These are phyloP conservation scores for Immersiella caudata DNA, from an alignment of 495 filamentous ascomycete species.

Conservation along the genomic window DNA sequence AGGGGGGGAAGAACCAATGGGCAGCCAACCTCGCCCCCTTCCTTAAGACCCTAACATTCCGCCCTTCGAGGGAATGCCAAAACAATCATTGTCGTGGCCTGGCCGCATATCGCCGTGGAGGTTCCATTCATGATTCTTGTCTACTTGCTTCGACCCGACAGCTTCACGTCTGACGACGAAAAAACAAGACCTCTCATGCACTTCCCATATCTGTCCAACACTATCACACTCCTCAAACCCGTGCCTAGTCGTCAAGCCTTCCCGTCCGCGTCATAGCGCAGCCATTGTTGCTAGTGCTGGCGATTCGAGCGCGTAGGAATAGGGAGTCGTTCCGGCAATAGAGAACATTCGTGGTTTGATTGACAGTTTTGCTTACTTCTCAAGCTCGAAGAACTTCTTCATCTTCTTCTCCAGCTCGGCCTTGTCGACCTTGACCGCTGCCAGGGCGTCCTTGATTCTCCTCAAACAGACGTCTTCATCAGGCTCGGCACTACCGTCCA, in stretches of 20 bases:
- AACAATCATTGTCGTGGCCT: not conserved
- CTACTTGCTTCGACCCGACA: not conserved
- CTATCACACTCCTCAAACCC: not conserved
- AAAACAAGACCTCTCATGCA: not conserved
- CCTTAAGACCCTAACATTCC: not conserved
- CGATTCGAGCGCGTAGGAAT: not conserved
- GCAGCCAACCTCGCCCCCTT: not conserved
- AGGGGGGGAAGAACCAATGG: not conserved
- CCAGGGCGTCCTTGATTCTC: constrained; percentile 69
- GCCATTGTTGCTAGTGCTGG: constrained; percentile 27
- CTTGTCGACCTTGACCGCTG: constrained; percentile 74
- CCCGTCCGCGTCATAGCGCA: constrained; percentile 4
- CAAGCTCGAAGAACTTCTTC: constrained; percentile 67
- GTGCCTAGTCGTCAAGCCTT: not conserved
- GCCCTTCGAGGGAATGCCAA: not conserved
- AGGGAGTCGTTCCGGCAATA: not conserved
- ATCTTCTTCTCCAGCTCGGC: constrained; percentile 71
- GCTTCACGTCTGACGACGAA: not conserved
- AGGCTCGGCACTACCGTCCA: constrained; percentile 67
- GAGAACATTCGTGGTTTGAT: not conserved
- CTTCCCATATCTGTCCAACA: not conserved
- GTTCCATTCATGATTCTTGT: not conserved
- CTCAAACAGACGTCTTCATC: constrained; percentile 67
- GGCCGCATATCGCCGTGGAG: not conserved
- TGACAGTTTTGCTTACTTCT: constrained; percentile 22